Evolutionary conservation across 352 stramenopile species (phyloP).

Genomic region (Pythium scleroteichum): DNA sequence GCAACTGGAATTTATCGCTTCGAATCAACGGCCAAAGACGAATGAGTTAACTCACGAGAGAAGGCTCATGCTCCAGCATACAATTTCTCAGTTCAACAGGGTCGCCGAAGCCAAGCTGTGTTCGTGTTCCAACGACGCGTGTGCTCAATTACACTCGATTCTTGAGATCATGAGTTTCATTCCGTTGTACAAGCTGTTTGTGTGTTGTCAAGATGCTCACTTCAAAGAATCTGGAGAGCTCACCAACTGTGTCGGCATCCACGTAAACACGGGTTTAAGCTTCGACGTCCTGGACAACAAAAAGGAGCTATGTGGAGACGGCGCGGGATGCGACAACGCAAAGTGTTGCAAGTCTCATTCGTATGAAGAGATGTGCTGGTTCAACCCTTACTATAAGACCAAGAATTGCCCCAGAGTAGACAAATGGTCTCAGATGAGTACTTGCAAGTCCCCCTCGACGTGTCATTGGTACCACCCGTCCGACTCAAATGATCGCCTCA

Average conservation of each 20-base stretch:
- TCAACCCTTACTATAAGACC: slow-evolving; percentile 14
- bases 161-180: slow-evolving; percentile 54
- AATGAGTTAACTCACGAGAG: no score
- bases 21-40: no score
- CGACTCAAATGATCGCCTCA: neutral
- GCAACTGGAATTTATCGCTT: no score
- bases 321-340: neutral
- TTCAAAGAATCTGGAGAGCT: slow-evolving; percentile 5
- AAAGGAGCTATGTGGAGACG: neutral
- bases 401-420: neutral
- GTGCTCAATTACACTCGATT: slow-evolving; percentile 36
- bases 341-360: slow-evolving; percentile 17
- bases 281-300: neutral
- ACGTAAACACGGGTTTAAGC: neutral
- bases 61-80: no score
- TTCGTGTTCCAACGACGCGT: neutral
- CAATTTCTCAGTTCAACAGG: no score
- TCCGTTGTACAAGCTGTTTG: slow-evolving; percentile 46
- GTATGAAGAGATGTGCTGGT: slow-evolving; percentile 25
- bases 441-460: no score
- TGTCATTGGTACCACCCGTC: no score
- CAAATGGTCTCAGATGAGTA: no score
- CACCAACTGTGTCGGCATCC: neutral
- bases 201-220: slow-evolving; percentile 38
- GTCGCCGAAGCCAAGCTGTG: neutral